Evolutionary conservation across 805 yeast genomes (phyloP), one percentile per base, ranked within the genome.

Genomic region (Lachancea thermotolerans): DNA sequence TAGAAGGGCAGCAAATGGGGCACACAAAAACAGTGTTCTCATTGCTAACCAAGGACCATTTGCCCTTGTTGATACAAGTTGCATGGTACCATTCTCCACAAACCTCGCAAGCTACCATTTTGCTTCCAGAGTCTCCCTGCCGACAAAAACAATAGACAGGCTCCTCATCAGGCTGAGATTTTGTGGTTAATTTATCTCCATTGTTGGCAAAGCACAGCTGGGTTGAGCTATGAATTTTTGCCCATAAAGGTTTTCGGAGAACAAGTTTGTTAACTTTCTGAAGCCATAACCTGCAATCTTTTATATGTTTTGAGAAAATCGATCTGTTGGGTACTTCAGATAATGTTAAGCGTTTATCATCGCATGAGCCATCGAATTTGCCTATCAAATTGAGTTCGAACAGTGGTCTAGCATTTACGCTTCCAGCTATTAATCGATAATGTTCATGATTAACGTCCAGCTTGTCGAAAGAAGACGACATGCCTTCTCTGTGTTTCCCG

Each of bases 41-140:
- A 41, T 56, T 58, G 14, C 52, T 56, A 31, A 62, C 64, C 17
- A 63, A 41, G 2, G 42, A n/a, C 50, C 67, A 64, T 12, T 59
- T 50, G 2, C 66, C 67, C 27, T 69, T 56, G 41, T 72, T 72
- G 37, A 82, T 67, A 60, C 90, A 83, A 12, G 62, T 63, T 38
- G 74, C 72, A 57, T 83, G 90, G 55, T 77, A 83, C 89, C 89
- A 82, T 54, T 82, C 87, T 43, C 73, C 69, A 59, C 91, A 84
- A 14, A 60, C 63, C 50, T 82, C 89, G 64, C 90, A 83, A 47
- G 77, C 83, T 37, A 81, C 76, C 85, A 82, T 82, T 0, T 75
- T 72, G 6, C 54, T 49, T 60, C 85, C 74, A 52, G 72, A 61
- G 52, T 82, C 90, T 18, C 62, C 62, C 39, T 73, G 75, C 38